Base-by-base conservation (phyloP, 306 rosid genomes). In the Lathyrus sativus region DNA sequence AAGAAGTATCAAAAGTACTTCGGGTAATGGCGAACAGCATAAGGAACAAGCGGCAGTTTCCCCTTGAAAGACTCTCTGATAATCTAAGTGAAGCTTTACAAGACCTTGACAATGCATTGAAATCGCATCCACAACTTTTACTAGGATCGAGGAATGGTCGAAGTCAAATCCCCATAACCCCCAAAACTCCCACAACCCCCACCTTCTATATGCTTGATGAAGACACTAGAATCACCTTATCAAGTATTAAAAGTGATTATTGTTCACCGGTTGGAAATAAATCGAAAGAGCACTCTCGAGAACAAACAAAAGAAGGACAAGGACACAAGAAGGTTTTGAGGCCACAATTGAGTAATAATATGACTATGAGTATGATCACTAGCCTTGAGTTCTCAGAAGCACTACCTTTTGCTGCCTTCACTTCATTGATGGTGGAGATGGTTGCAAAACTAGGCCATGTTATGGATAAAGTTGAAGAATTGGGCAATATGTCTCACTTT, bases 371-470 rank as follows among this genome's bases (percentile, higher is more conserved):
- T 67, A 89, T 80, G 1, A 82, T 81, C 71, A 83, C 83, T 11
- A 72, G 90, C 86, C 82, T 91, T 6, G 90, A 87, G 24, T 89
- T 91, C 85, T 89, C 96, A 37, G 96, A 91, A 58, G 95, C 91
- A 58, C 80, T 89, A 46, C 98, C 98, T 0, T 81, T 91, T 74
- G 95, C 96, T 24, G 95, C 96, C 33, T 91, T 91, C 72, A 85
- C 96, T 46, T 86, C 96, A 8, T 62, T 87, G 76, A 81, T 91
- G 2, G 83, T 89, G 42, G 98, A 91, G 84, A 79, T 81, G 44
- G 98, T 87, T 48, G 98, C 98, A 19, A 89, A 87, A 80, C 87
- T 91, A 5, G 98, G 87, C 33, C 50, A 43, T 69, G 84, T 91
- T 17, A 84, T 91, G n/a, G 86, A 79, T 54, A 87, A 87, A 78